These are phyloP conservation scores for Nitzschia sp. DNA, from an alignment of 108 stramenopile species.

Conservation along the genomic window DNA sequence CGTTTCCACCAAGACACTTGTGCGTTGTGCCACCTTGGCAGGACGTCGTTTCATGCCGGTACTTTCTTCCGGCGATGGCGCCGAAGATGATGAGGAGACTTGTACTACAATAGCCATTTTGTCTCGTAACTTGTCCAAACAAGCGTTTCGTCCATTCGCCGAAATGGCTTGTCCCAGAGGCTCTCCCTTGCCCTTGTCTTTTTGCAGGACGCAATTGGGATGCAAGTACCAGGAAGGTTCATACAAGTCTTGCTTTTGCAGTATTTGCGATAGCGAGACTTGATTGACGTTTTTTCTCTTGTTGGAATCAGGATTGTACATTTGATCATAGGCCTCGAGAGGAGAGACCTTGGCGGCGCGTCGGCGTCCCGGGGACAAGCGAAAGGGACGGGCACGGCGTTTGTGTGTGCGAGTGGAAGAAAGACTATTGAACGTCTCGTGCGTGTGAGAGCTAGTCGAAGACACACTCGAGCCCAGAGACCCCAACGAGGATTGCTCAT, in stretches of 20 bases:
- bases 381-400: not conserved
- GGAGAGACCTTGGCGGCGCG: conserved; percentile 2
- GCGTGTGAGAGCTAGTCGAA: not conserved
- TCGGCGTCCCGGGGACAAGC: not conserved
- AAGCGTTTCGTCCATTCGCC: conserved; percentile 34
- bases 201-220: conserved; percentile 47
- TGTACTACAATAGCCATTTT: conserved; percentile 56
- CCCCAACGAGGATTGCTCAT: not conserved
- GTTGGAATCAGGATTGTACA: conserved; percentile 20
- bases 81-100: conserved; percentile 22
- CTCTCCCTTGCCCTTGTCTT: conserved; percentile 65
- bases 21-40: conserved; percentile 33
- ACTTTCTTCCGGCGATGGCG: not conserved
- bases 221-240: conserved; percentile 43
- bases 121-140: conserved; percentile 50
- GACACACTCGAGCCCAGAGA: not conserved
- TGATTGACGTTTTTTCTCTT: not conserved
- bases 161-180: conserved; percentile 36
- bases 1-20: conserved; percentile 40
- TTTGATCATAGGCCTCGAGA: conserved; percentile 30
- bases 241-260: conserved; percentile 5
- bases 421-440: not conserved
- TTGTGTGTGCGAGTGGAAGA: conserved; percentile 1
- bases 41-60: conserved; percentile 41
- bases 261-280: not conserved